A percentile compares a stretch with the other conserved stretches of the same genome.
Conservation (phyloP, 148 eudicot genomes). For the Nepenthes mirabilis region DNA sequence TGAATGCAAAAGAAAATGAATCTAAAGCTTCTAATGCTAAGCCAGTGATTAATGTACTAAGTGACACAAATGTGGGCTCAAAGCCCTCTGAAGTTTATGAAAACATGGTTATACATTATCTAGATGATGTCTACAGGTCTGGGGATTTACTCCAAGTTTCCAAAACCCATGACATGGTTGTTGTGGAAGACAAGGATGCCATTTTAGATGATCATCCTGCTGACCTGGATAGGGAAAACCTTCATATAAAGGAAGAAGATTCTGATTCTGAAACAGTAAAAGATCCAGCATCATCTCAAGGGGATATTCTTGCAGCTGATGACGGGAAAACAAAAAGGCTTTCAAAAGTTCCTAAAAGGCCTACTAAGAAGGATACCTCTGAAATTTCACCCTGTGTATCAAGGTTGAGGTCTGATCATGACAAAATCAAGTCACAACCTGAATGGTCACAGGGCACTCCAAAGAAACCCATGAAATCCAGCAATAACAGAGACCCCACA, state of each 20-base stretch:
- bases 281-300: constrained; percentile 65
- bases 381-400: constrained; percentile 11
- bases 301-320: constrained; percentile 41
- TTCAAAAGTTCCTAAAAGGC: constrained; percentile 16
- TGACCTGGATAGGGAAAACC: constrained; percentile 25
- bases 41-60: constrained; percentile 19
- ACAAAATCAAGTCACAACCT: constrained; percentile 16
- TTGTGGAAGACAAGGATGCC: constrained; percentile 15
- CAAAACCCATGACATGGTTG: constrained; percentile 14
- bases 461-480: constrained; percentile 23
- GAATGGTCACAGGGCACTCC: constrained; percentile 10
- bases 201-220: constrained; percentile 18
- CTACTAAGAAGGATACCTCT: constrained; percentile 10
- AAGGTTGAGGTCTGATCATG: constrained; percentile 16
- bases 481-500: constrained; percentile 9
- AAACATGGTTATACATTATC: constrained; percentile 41
- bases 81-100: constrained; percentile 48
- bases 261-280: constrained; percentile 57
- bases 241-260: constrained; percentile 31
- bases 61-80: constrained; percentile 26
- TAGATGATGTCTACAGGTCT: constrained; percentile 51
- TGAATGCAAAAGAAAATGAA: constrained; percentile 31
- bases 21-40: constrained; percentile 25
- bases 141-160: constrained; percentile 22
- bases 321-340: constrained; percentile 39